A percentile compares a stretch with the other conserved stretches of the same genome.
These are phyloP conservation scores for Salix viminalis DNA, from an alignment of 345 rosid genomes.

Conservation along the genomic window DNA sequence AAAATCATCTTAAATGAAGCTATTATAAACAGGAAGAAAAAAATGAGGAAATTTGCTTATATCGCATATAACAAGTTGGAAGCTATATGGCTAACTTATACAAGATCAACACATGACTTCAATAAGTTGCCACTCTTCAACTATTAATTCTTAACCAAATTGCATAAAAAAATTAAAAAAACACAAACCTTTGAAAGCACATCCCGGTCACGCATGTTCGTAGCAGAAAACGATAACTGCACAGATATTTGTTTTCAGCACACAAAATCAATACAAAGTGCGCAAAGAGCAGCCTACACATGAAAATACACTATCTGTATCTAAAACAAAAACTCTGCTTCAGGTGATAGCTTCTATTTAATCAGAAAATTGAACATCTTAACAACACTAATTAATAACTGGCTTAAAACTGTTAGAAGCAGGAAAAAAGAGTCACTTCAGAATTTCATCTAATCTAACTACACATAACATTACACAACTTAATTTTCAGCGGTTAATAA, in stretches of 20 bases:
- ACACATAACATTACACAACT: background rate
- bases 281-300: background rate
- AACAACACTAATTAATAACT: background rate
- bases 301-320: background rate
- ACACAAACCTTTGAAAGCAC: conserved; percentile 72
- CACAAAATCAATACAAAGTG: background rate
- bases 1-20: background rate
- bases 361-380: background rate
- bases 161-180: background rate
- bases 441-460: background rate
- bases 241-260: conserved; percentile 2
- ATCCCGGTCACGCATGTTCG: conserved; percentile 66
- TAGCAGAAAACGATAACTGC: conserved; percentile 87
- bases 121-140: too few relatives aligned
- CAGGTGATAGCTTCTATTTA: background rate
- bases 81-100: too few relatives aligned
- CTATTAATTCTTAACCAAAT: background rate
- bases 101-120: too few relatives aligned
- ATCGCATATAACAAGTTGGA: too few relatives aligned
- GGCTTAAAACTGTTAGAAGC: background rate
- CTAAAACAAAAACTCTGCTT: background rate
- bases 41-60: background rate
- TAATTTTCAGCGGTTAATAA: background rate
- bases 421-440: background rate
- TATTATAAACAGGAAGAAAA: background rate